Conservation (phyloP, 129 eudicot species). For the Rutidosis leptorrhynchoides region DNA sequence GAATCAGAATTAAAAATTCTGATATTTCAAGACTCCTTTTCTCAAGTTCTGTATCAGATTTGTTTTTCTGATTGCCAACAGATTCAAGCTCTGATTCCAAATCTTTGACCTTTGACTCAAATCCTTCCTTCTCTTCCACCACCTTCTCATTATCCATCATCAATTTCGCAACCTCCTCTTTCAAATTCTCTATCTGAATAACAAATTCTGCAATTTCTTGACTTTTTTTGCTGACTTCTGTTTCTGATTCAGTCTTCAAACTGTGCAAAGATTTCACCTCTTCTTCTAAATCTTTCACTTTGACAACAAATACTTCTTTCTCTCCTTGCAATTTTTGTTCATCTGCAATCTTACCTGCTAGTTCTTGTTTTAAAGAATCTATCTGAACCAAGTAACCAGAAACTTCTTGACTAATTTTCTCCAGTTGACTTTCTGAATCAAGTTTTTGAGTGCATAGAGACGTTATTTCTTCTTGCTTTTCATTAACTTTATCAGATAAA, state of each 20-base stretch:
- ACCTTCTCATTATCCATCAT: slow-evolving; percentile 32
- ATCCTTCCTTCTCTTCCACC: slow-evolving; percentile 53
- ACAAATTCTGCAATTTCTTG: slow-evolving; percentile 44
- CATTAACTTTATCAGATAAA: slow-evolving; percentile 36
- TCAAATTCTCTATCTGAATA: slow-evolving; percentile 43
- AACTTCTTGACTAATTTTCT: slow-evolving; percentile 45
- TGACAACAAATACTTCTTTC: slow-evolving; percentile 38
- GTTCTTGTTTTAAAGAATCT: slow-evolving; percentile 54
- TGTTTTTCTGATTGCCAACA: slow-evolving; percentile 31
- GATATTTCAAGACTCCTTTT: slow-evolving; percentile 50
- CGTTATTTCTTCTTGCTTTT: slow-evolving; percentile 50
- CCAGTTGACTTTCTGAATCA: slow-evolving; percentile 48
- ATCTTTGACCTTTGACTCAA: slow-evolving; percentile 35
- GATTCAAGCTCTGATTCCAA: slow-evolving; percentile 44
- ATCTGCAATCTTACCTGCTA: slow-evolving; percentile 43
- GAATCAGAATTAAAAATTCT: slow-evolving; percentile 36
- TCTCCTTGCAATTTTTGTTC: slow-evolving; percentile 50
- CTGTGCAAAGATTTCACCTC: slow-evolving; percentile 31
- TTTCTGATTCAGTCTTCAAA: slow-evolving; percentile 44
- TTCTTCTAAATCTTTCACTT: slow-evolving; percentile 31
- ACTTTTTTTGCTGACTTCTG: slow-evolving; percentile 25
- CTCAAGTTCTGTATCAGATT: slow-evolving; percentile 44
- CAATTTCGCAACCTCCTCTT: slow-evolving; percentile 45
- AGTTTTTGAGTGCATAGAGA: slow-evolving; percentile 42
- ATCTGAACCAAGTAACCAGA: slow-evolving; percentile 43